Evolutionary conservation across 441 rosid species (phyloP).

Genomic region (Euphorbia celastroides): DNA sequence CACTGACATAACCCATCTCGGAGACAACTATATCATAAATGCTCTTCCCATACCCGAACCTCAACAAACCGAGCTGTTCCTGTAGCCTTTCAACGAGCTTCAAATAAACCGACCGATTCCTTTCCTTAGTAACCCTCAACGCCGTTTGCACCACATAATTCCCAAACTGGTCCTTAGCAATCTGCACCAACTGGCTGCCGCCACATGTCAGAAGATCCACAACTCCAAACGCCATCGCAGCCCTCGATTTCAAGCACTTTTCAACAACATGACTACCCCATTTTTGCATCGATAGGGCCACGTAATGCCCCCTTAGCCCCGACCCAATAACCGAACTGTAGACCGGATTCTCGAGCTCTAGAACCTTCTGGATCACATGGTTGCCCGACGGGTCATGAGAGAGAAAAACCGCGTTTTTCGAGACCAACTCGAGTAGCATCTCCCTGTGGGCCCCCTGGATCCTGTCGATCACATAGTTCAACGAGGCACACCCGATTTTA

Average conservation of each 20-base stretch:
- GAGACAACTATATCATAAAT: conserved; percentile 13
- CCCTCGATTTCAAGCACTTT: conserved; percentile 17
- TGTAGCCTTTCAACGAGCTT: conserved; percentile 13
- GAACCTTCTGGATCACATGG: conserved; percentile 26
- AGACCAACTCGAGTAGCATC: conserved; percentile 9
- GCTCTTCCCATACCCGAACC: conserved; percentile 19
- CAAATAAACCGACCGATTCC: neutral
- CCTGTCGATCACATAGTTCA: conserved; percentile 22
- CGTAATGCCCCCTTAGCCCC: conserved; percentile 18
- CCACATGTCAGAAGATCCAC: conserved; percentile 17
- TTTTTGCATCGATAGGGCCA: conserved; percentile 21
- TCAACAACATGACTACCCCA: conserved; percentile 33
- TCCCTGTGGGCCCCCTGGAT: conserved; percentile 16
- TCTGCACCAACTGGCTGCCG: conserved; percentile 14
- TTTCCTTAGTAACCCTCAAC: conserved; percentile 15
- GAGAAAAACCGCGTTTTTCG: conserved; percentile 19
- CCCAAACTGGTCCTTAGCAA: conserved; percentile 31
- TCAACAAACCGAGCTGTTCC: neutral
- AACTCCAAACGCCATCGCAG: conserved; percentile 10
- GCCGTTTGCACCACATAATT: conserved; percentile 38
- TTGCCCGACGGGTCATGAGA: conserved; percentile 28
- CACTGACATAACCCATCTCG: neutral
- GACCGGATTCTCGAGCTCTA: conserved; percentile 16
- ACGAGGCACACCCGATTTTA: conserved; percentile 22
- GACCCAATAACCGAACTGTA: conserved; percentile 11